Evolutionary conservation across 495 filamentous ascomycete species (phyloP), one percentile per base, ranked within the genome.

Genomic region (Poronia punctata): DNA sequence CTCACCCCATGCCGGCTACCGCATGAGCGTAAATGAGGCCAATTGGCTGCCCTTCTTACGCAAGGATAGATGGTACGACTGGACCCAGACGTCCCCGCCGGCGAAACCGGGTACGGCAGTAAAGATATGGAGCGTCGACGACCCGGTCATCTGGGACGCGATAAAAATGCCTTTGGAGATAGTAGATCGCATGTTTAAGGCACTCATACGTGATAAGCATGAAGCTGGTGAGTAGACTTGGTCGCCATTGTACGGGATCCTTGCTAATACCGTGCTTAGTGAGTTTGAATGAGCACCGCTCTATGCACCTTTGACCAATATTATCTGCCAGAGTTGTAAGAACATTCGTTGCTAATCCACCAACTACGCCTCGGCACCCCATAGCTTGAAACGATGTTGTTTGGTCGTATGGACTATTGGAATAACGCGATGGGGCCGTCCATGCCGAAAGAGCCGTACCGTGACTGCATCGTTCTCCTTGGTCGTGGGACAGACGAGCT

Each of bases 311-410:
- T n/a, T n/a, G n/a, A n/a, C 38, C 28, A 8, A 41, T 14, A 25
- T 19, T 10, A 5, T 2, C 20, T 10, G 12, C 32, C 28, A 32
- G 21, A 41, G 38, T 41, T 12, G 5, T 18, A 18, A 2, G n/a
- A 24, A 14, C 4, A 12, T 12, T 32, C 9, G 7, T 15, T 8
- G 30, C 14, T 19, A 8, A 12, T 25, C 25, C 5, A 11, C 25
- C 24, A 5, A 5, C 19, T 11, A 9, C 12, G 0, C 4, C 27
- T 40, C 16, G 28, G 28, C 3, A 33, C 11, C 2, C 12, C 26
- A 2, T 41, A 41, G 38, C 38, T 41, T 26, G 10, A 41, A 7
- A 41, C 21, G 15, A 15, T 41, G 5, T 33, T 41, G 12, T 41
- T 33, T 9, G 38, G 38, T 2, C 38, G 38, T 10, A 33, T 41